Evolutionary conservation across 2,329 filamentous ascomycete genomes (phyloP).

Genomic region (Nemania serpens): DNA sequence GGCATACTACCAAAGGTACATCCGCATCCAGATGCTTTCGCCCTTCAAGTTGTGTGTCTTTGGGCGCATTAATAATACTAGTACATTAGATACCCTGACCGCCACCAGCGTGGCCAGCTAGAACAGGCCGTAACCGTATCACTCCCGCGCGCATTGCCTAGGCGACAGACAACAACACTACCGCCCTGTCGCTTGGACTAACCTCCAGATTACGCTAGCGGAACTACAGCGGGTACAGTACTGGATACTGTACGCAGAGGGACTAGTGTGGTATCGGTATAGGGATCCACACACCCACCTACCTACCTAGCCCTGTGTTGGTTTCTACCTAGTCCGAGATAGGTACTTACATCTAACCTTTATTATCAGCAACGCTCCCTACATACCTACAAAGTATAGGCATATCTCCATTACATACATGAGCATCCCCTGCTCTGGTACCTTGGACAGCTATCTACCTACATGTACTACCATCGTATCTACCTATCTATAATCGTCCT

Average conservation of each 20-base stretch:
- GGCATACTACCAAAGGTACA: neutral
- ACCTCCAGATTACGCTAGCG: neutral
- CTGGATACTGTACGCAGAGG: neutral
- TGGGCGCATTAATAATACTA: too few species aligned
- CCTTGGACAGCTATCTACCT: neutral
- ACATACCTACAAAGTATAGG: neutral
- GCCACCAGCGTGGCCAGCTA: constrained; percentile 10
- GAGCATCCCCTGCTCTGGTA: too few species aligned
- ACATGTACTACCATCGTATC: neutral
- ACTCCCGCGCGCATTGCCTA: constrained; percentile 9
- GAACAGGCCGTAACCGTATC: constrained; percentile 19
- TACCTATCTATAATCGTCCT: neutral
- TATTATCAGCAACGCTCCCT: constrained; percentile 18
- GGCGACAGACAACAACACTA: neutral
- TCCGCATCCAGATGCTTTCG: neutral
- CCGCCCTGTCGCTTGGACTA: neutral
- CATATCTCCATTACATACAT: too few species aligned
- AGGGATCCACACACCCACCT: constrained; percentile 4
- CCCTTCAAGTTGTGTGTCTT: constrained; percentile 8
- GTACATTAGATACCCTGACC: neutral
- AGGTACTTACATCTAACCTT: constrained; percentile 16
- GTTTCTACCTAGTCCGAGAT: constrained; percentile 17
- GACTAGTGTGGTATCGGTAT: too few species aligned
- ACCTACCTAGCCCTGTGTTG: constrained; percentile 10
- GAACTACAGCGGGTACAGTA: neutral